Percentiles rank a stretch among this genome's conserved stretches.
These are phyloP conservation scores for Pleurotus tuoliensis DNA, from an alignment of 768 basidiomycete species.

Conservation along the genomic window DNA sequence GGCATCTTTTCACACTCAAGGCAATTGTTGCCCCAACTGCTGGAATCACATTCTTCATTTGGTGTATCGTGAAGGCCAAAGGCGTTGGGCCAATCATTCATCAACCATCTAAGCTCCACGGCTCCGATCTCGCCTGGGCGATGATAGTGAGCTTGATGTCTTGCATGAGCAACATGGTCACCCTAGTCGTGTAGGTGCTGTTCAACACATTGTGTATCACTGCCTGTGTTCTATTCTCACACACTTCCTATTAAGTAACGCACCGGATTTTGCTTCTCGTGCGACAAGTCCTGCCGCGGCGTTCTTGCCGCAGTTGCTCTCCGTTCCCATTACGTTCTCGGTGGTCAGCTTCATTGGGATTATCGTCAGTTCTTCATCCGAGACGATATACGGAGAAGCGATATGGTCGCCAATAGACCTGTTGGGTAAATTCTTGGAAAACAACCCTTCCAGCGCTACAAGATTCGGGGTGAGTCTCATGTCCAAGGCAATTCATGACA, in stretches of 20 bases:
- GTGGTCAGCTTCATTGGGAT: constrained; percentile 78
- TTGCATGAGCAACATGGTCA: constrained; percentile 78
- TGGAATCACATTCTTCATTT: constrained; percentile 69
- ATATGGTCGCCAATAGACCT: constrained; percentile 80
- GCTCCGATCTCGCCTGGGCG: constrained; percentile 69
- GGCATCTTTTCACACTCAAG: constrained; percentile 79
- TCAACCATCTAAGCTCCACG: constrained; percentile 59
- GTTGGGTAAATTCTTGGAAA: constrained; percentile 64
- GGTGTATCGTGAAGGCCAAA: constrained; percentile 74
- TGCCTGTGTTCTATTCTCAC: constrained; percentile 5
- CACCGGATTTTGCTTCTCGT: constrained; percentile 73
- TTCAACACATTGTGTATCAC: no score
- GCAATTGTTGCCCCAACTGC: constrained; percentile 69
- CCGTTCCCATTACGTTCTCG: constrained; percentile 70
- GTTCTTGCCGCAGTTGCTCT: constrained; percentile 61
- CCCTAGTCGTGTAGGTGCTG: constrained; percentile 52
- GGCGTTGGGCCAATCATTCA: constrained; percentile 75
- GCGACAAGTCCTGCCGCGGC: constrained; percentile 54
- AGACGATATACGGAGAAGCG: constrained; percentile 70
- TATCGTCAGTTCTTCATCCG: constrained; percentile 74
- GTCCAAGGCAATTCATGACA: neutral
- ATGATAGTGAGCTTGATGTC: constrained; percentile 73
- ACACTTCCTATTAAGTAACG: constrained; percentile 43
- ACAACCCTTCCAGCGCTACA: constrained; percentile 56
- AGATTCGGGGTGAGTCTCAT: constrained; percentile 52